Conservation (phyloP, 257 asterid species). For the Agastache rugosa region DNA sequence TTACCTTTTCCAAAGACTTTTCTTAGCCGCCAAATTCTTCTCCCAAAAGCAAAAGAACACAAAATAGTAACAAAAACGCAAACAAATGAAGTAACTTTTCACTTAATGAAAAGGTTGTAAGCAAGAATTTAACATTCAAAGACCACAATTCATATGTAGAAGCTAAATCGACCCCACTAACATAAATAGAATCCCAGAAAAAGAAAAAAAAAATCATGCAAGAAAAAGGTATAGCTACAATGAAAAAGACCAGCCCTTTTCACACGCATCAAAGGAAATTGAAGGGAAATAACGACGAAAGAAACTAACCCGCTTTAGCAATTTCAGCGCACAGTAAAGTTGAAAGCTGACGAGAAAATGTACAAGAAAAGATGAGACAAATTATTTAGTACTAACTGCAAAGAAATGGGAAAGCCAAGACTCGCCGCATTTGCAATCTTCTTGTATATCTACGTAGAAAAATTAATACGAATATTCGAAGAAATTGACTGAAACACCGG, state of each 20-base stretch:
- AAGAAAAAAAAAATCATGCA: slow-evolving; percentile 17
- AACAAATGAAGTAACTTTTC: not conserved
- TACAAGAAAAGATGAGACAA: not conserved
- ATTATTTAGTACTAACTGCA: not conserved
- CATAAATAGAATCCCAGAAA: not conserved
- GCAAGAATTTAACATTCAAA: not conserved
- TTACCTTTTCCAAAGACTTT: not conserved
- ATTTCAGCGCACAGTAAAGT: not conserved
- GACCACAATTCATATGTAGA: not conserved
- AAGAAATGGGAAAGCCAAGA: slow-evolving; percentile 20
- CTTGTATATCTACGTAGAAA: not conserved
- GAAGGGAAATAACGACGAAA: not conserved
- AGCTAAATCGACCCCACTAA: not conserved
- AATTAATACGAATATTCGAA: not conserved
- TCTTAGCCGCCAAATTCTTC: not conserved
- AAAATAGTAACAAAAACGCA: not conserved
- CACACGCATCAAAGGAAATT: slow-evolving; percentile 8
- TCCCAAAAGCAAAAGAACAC: not conserved
- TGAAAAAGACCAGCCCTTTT: not conserved
- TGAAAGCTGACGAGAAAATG: not conserved
- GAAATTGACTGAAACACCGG: not conserved
- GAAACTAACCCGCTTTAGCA: not conserved
- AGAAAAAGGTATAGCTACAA: not conserved
- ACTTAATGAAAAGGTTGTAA: not conserved
- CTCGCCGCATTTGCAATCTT: not conserved